Base-by-base conservation (phyloP, 1,139 yeast genomes). In the Yamadazyma buinensis region DNA sequence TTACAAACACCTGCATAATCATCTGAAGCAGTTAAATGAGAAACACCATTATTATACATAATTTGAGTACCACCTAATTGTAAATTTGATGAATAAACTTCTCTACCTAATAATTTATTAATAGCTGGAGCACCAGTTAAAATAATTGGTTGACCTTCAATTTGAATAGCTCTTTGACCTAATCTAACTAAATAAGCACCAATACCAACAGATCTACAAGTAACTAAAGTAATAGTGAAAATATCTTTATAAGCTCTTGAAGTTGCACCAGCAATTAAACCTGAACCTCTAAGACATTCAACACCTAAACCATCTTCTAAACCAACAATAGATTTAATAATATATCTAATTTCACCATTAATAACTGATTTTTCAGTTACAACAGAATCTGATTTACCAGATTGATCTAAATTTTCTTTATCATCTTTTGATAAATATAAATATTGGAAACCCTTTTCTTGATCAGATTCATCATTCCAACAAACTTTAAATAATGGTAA, bases 51-150 rank as follows among this genome's bases (percentile, higher is more conserved):
- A 55, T 77, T 78, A 80, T 88, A 88, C 98, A 92, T 92, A 60
- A 92, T 90, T 65, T 92, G 97, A 36, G 98, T 92, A 63, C 98
- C 98, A 70, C 98, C 98, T 42, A 92, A 77, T 72, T 92, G 98
- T 63, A 94, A 74, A 71, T 92, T 92, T 24, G 97, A 88, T 33
- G 96, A 81, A 64, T 92, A 92, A 41, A 92, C 98, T 63, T 94
- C 97, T 57, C 95, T 82, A 53, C 98, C 98, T 47, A 92, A 73
- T 49, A 94, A 71, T 65, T 94, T 94, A 75, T 92, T 92, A 59
- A 92, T 87, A 41, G 98, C 97, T 39, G 97, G 97, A 40, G 98
- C 98, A 74, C 98, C 98, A 38, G 98, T 92, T 57, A 92, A 80
- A 50, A 92, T 92, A 51, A 92, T 88, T 40, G 98, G 98, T 67